These are phyloP conservation scores for Apostasia shenzhenica DNA, from an alignment of 106 monocot species.

Conservation along the genomic window DNA sequence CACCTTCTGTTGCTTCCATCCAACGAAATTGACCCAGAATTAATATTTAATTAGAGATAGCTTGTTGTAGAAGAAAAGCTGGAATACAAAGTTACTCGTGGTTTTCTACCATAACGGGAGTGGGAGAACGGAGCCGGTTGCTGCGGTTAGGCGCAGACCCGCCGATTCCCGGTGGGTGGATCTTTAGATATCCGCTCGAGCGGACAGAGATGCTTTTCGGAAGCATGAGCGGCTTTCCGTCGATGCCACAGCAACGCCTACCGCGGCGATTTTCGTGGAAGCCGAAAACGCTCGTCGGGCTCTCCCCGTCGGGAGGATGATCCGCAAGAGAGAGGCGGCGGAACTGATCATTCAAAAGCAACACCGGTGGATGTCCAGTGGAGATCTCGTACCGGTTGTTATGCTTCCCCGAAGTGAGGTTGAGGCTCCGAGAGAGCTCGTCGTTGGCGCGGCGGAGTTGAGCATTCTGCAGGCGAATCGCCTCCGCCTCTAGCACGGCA, in stretches of 20 bases:
- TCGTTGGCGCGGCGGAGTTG: constrained; percentile 58
- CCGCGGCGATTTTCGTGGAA: constrained; percentile 3
- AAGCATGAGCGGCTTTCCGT: constrained; percentile 16
- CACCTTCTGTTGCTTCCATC: constrained; percentile 46
- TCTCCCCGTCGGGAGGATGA: constrained; percentile 6
- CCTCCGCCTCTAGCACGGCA: constrained; percentile 43
- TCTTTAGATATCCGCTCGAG: constrained; percentile 69
- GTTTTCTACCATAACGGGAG: constrained; percentile 18
- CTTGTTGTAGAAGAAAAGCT: neutral
- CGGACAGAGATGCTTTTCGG: constrained; percentile 90
- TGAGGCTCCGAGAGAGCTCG: constrained; percentile 47
- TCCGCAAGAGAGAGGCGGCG: constrained; percentile 27
- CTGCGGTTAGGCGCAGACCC: constrained; percentile 8
- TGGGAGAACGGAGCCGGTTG: constrained; percentile 21
- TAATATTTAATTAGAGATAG: neutral
- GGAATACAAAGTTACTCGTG: neutral
- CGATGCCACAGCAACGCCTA: neutral
- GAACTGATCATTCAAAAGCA: constrained; percentile 34
- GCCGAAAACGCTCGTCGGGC: constrained; percentile 48
- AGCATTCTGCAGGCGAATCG: constrained; percentile 61
- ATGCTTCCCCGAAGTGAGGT: constrained; percentile 11
- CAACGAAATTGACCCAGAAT: neutral
- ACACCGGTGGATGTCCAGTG: constrained; percentile 1
- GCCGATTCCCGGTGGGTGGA: constrained; percentile 12
- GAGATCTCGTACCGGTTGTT: neutral